These are phyloP conservation scores for Nicotiana tabacum DNA, from an alignment of 257 asterid species.

Conservation along the genomic window DNA sequence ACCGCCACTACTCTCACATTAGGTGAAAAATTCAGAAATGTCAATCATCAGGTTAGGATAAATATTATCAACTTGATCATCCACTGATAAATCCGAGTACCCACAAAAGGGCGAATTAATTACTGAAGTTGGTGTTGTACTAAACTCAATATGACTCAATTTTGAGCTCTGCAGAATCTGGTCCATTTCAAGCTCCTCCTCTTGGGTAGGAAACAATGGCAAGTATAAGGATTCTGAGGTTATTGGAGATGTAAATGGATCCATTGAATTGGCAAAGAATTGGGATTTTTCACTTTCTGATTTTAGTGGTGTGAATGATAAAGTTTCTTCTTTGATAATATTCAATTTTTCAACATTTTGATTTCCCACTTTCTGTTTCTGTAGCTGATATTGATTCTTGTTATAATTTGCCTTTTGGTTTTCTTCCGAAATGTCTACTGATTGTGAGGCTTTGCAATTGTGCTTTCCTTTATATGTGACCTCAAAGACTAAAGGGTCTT, in stretches of 20 bases:
- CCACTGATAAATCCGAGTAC: neutral
- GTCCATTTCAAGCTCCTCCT: slow-evolving; percentile 24
- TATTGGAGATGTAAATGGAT: slow-evolving; percentile 32
- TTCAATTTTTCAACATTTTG: neutral
- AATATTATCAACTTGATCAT: neutral
- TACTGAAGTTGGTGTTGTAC: neutral
- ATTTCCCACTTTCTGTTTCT: slow-evolving; percentile 4
- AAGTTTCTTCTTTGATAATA: neutral
- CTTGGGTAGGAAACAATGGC: slow-evolving; percentile 30
- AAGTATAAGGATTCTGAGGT: slow-evolving; percentile 43
- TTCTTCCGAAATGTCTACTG: neutral
- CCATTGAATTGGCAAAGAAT: slow-evolving; percentile 17
- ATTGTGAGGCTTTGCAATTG: slow-evolving; percentile 28
- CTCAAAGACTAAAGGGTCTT: slow-evolving; percentile 44
- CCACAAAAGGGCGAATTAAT: neutral
- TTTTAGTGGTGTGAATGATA: neutral
- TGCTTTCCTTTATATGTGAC: slow-evolving; percentile 61
- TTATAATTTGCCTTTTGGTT: slow-evolving; percentile 24
- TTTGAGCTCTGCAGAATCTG: slow-evolving; percentile 23
- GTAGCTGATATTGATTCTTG: slow-evolving; percentile 2
- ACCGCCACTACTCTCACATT: neutral
- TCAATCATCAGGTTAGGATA: neutral
- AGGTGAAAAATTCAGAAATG: neutral
- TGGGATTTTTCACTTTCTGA: slow-evolving; percentile 16
- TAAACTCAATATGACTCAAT: slow-evolving; percentile 33